Evolutionary conservation across 352 stramenopile species (phyloP), one percentile per base, ranked within the genome.

Genomic region (Phytophthora rubi): DNA sequence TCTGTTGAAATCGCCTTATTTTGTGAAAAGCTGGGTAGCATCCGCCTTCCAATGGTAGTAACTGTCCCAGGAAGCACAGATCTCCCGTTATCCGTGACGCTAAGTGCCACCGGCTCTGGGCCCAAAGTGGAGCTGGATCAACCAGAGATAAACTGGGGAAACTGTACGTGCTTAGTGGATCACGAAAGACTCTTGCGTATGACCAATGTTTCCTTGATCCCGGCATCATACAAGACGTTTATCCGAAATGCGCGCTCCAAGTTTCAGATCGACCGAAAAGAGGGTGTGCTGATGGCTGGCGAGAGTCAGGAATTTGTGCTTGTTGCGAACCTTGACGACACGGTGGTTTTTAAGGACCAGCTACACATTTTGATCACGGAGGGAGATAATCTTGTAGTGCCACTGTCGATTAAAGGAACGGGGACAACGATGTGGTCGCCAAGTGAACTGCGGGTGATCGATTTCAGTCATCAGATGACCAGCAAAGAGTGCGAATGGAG

Each of bases 391-490:
- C 45, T 98, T 6, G 73, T 95, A 2, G 77, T 99, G 5, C 89
- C 92, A 0, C 80, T 99, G 8, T 70, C 79, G 7, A 97, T 98
- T 51, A 91, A 85, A 76, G 96, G 96, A n/a, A 94, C 85, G 21
- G 96, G 96, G 12, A 98, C 95, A 15, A 99, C 96, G 7, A 97
- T 99, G 74, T 98, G 91, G 91, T 96, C 88, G 4, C 79, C 81
- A 0, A 94, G 75, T n/a, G 91, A 98, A 55, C 78, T 99, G 12
- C 80, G 77, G 21, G 67, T 91, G 44, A 89, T 99, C 45, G 93
- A 99, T 65, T 98, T 99, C 63, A 86, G 81, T 2, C 75, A 95
- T 28, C 91, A 98, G 59, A 97, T 99, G 80, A 99, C 94, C 0
- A 91, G 79, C 58, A 81, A 76, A 35, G 75, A 88, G 65, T 98